phyloP scores from a whole-genome alignment of 768 basidiomycete species.

The Hericium erinaceus region DNA sequence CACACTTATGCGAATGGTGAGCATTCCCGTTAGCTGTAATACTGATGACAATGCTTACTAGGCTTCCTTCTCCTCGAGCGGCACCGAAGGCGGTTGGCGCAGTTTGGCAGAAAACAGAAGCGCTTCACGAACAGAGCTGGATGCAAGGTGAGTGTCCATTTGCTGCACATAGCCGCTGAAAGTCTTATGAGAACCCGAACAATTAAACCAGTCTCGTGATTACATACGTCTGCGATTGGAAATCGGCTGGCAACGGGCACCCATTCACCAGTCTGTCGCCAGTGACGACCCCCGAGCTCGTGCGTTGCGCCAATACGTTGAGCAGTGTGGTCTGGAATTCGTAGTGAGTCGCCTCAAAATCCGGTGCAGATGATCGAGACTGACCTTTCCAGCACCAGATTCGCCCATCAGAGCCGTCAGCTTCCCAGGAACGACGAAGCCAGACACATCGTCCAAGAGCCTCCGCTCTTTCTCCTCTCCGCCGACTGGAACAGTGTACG shows the following conservation, averaged over 20 bases:
- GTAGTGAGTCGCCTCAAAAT: background rate
- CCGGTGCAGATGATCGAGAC: background rate
- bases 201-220: slow-evolving; percentile 25
- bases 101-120: slow-evolving; percentile 71
- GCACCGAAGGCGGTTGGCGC: slow-evolving; percentile 61
- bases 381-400: slow-evolving; percentile 39
- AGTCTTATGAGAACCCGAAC: background rate
- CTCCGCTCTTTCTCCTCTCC: slow-evolving; percentile 30
- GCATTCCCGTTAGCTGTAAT: background rate
- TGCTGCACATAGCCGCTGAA: slow-evolving; percentile 79
- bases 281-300: slow-evolving; percentile 27
- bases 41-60: slow-evolving; percentile 40
- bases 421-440: slow-evolving; percentile 74
- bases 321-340: slow-evolving; percentile 37
- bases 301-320: slow-evolving; percentile 37
- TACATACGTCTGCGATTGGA: slow-evolving; percentile 46
- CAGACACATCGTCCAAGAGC: slow-evolving; percentile 65
- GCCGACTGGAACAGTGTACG: slow-evolving; percentile 52
- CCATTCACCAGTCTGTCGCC: slow-evolving; percentile 40
- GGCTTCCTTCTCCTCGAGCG: slow-evolving; percentile 65
- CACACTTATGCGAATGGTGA: slow-evolving; percentile 25
- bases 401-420: slow-evolving; percentile 73
- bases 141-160: slow-evolving; percentile 72
- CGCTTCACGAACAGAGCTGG: slow-evolving; percentile 74
- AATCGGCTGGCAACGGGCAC: slow-evolving; percentile 34